These are phyloP conservation scores for Microbotryum saponariae DNA, from an alignment of 1,284 basidiomycete species.

Conservation along the genomic window DNA sequence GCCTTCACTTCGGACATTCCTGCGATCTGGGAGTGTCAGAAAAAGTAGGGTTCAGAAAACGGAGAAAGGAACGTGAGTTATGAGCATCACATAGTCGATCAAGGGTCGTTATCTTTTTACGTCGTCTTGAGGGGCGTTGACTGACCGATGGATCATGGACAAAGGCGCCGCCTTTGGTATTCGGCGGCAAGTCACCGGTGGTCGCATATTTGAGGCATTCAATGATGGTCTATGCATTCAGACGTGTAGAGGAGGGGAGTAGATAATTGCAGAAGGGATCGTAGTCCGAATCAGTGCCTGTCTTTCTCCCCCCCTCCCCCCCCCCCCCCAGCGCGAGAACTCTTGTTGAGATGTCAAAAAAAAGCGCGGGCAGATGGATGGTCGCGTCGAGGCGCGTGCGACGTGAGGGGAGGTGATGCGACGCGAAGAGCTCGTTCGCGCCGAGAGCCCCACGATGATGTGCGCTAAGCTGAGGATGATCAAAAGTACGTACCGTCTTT, in stretches of 20 bases:
- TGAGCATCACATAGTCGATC: too few relatives aligned
- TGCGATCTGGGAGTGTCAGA: slow-evolving; percentile 71
- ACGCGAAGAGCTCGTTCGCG: too few relatives aligned
- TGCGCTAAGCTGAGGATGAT: background rate
- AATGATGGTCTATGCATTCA: slow-evolving; percentile 65
- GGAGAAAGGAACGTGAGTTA: too few relatives aligned
- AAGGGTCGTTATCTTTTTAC: too few relatives aligned
- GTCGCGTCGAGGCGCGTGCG: too few relatives aligned
- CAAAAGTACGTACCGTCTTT: slow-evolving; percentile 59
- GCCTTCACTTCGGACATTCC: slow-evolving; percentile 98
- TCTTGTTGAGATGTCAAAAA: too few relatives aligned
- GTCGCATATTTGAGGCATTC: slow-evolving; percentile 99
- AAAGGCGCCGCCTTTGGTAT: slow-evolving; percentile 95
- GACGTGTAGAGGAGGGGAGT: background rate
- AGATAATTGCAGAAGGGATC: background rate
- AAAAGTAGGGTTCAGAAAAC: too few relatives aligned
- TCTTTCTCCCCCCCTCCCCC: too few relatives aligned
- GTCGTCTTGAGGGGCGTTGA: background rate
- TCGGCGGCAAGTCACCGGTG: slow-evolving; percentile 94
- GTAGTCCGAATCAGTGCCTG: background rate
- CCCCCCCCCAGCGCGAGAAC: background rate
- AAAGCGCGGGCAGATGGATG: too few relatives aligned
- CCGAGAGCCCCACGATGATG: background rate
- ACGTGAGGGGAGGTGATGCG: too few relatives aligned
- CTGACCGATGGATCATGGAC: slow-evolving; percentile 82